Percentiles rank a stretch among this genome's conserved stretches.
phyloP scores from a whole-genome alignment of 176 grass and related monocot genomes.

The Metroxylon sagu region DNA sequence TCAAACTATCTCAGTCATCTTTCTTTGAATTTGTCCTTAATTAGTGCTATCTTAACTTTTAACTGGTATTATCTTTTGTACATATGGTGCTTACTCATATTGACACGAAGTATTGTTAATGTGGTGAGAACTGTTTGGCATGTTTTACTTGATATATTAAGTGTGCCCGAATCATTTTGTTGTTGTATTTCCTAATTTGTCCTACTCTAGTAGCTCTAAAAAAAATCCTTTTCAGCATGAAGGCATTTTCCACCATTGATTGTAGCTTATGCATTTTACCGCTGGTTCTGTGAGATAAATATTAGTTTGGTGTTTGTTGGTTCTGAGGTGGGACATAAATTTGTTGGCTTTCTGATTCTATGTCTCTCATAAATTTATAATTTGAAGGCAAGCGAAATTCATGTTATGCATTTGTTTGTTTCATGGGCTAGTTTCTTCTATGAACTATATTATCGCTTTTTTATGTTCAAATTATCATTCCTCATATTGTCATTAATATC shows the following conservation, averaged over 20 bases:
- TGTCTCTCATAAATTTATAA: background rate
- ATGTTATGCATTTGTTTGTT: background rate
- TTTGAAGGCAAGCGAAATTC: background rate
- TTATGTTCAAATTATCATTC: constrained; percentile 9
- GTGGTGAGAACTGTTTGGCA: too few relatives aligned
- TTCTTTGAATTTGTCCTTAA: too few relatives aligned
- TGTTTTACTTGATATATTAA: too few relatives aligned
- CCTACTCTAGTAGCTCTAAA: background rate
- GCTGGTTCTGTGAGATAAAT: constrained; percentile 17
- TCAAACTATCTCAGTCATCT: too few relatives aligned
- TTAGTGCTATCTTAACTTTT: too few relatives aligned
- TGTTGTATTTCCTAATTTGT: background rate
- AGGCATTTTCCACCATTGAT: constrained; percentile 24
- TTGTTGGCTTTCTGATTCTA: background rate
- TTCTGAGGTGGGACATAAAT: constrained; percentile 5
- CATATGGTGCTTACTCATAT: too few relatives aligned
- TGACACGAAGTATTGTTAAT: too few relatives aligned
- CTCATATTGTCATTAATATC: background rate
- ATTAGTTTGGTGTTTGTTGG: background rate
- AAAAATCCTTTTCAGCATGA: constrained; percentile 17
- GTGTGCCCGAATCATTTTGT: too few relatives aligned
- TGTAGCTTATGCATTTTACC: constrained; percentile 24
- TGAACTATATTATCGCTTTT: constrained; percentile 4
- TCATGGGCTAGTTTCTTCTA: background rate
- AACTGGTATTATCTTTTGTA: too few relatives aligned